A percentile compares a stretch with the other conserved stretches of the same genome.
These are phyloP conservation scores for Paracoccidioides lutzii DNA, from an alignment of 2,329 filamentous ascomycete genomes.

Conservation along the genomic window DNA sequence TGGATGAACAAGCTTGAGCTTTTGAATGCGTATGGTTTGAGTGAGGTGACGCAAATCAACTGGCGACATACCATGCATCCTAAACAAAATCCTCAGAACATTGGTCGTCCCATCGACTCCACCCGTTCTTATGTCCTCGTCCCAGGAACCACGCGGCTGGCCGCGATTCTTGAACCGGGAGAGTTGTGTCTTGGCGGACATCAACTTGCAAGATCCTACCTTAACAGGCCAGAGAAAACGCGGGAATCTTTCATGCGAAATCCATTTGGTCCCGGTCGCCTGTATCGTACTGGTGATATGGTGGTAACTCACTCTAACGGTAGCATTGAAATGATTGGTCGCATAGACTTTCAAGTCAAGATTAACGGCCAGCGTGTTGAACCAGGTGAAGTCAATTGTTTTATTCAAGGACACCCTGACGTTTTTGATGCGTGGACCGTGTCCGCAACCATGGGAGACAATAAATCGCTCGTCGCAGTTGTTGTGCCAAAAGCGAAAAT, in stretches of 20 bases:
- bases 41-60: slow-evolving; percentile 3
- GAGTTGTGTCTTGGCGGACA: slow-evolving; percentile 26
- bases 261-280: slow-evolving; percentile 4
- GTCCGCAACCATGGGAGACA: background rate
- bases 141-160: slow-evolving; percentile 9
- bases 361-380: slow-evolving; percentile 23
- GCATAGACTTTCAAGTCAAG: slow-evolving; percentile 8
- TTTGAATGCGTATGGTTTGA: slow-evolving; percentile 5
- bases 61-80: background rate
- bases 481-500: background rate
- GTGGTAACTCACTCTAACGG: slow-evolving; percentile 11
- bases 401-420: background rate
- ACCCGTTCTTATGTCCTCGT: slow-evolving; percentile 18
- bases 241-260: slow-evolving; percentile 10
- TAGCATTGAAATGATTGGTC: slow-evolving; percentile 10
- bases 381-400: slow-evolving; percentile 28
- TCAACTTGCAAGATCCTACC: slow-evolving; percentile 25
- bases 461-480: background rate
- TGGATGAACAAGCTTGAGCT: background rate
- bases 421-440: background rate
- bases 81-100: slow-evolving; percentile 3
- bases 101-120: slow-evolving; percentile 8
- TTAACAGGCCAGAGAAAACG: slow-evolving; percentile 13
- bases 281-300: slow-evolving; percentile 13
- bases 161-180: slow-evolving; percentile 19